Evolutionary conservation across 257 asterid species (phyloP).

Genomic region (Rhazya stricta): DNA sequence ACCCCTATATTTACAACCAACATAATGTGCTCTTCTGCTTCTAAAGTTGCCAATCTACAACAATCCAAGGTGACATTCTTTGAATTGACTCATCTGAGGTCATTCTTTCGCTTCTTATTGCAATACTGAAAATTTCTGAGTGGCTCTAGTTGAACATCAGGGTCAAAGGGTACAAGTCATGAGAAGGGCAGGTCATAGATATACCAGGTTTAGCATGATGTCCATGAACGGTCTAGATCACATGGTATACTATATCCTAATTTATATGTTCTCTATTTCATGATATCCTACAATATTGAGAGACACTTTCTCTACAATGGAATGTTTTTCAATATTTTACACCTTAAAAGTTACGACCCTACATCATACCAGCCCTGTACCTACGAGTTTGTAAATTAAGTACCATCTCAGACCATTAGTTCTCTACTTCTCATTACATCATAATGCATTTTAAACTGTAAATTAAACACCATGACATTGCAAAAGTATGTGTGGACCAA

Average conservation of each 20-base stretch:
- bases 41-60: background rate
- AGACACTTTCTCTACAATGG: background rate
- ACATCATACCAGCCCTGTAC: background rate
- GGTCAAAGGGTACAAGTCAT: background rate
- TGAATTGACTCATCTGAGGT: background rate
- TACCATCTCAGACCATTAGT: background rate
- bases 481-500: background rate
- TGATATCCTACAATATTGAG: background rate
- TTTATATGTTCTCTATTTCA: background rate
- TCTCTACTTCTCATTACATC: background rate
- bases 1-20: background rate
- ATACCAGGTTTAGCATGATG: background rate
- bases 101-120: background rate
- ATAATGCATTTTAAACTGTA: background rate
- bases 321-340: background rate
- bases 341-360: background rate
- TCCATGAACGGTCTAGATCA: background rate
- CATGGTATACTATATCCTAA: background rate
- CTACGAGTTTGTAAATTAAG: background rate
- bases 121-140: background rate
- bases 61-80: background rate
- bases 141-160: background rate
- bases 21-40: background rate
- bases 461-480: background rate
- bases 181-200: background rate